Conservation (phyloP, 2,329 filamentous ascomycete species). For the Diaporthe sp. region DNA sequence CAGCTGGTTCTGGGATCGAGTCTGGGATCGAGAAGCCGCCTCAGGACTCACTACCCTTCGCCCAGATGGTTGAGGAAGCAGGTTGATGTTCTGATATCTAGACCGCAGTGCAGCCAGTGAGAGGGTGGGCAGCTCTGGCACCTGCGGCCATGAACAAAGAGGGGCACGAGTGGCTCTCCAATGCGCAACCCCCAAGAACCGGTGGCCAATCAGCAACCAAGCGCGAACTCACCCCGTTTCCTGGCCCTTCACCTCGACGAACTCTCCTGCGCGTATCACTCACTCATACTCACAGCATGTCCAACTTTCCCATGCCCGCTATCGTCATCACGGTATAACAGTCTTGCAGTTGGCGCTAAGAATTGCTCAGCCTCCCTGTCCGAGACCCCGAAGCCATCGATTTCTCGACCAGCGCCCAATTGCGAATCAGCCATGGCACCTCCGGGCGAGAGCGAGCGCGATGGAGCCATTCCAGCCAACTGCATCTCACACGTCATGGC, state of each 20-base stretch:
- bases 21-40: not conserved
- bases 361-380: constrained; percentile 11
- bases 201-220: constrained; percentile 15
- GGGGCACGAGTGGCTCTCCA: not conserved
- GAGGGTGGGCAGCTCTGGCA: not conserved
- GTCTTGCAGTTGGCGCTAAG: constrained; percentile 24
- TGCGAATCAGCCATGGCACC: not conserved
- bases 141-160: not conserved
- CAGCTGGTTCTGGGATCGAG: not conserved
- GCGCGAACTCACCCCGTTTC: not conserved
- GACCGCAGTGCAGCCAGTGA: not conserved
- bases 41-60: not conserved
- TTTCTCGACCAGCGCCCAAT: not conserved
- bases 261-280: not conserved
- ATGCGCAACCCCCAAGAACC: not conserved
- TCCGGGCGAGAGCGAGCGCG: not conserved
- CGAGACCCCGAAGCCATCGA: not conserved
- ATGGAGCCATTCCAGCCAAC: constrained; percentile 32
- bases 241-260: not conserved
- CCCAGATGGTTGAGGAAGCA: not conserved
- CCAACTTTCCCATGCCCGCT: not conserved
- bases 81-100: not conserved
- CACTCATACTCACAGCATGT: no score
- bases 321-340: not conserved
- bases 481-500: constrained; percentile 40